Conservation (phyloP, 371 early-diverging fungal genomes). For the Actinomortierella wolfii region DNA sequence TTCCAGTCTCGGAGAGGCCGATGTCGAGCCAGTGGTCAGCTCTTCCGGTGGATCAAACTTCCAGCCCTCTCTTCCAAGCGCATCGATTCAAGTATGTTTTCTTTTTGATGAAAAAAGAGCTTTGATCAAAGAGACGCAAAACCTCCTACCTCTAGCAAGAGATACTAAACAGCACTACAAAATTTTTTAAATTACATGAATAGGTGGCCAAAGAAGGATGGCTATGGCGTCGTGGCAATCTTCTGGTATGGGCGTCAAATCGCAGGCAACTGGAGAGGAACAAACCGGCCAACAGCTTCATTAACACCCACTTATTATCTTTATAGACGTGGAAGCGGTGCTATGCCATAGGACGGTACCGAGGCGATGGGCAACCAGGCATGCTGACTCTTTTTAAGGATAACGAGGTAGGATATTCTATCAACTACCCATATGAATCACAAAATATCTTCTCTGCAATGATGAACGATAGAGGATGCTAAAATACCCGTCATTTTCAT, state of each 20-base stretch:
- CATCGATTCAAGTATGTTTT: background rate
- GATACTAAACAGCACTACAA: background rate
- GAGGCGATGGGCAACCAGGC: constrained; percentile 36
- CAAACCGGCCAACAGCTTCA: background rate
- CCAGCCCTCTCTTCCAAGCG: background rate
- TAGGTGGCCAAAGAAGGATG: constrained; percentile 44
- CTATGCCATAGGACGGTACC: constrained; percentile 35
- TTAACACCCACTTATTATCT: background rate
- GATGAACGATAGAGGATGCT: too few species aligned
- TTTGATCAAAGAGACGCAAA: constrained; percentile 9
- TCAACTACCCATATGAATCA: too few species aligned
- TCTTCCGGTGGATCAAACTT: background rate
- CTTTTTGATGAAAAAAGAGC: background rate
- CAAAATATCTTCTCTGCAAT: too few species aligned
- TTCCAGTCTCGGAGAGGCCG: background rate
- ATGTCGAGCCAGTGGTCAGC: background rate
- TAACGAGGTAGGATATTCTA: constrained; percentile 28
- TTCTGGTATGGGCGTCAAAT: constrained; percentile 24
- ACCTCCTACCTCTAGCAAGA: background rate
- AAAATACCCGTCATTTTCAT: too few species aligned
- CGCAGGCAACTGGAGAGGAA: background rate
- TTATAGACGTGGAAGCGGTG: constrained; percentile 42
- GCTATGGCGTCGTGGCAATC: constrained; percentile 41
- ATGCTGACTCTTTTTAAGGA: constrained; percentile 38
- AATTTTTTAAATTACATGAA: background rate